Conservation (phyloP, 1,284 basidiomycete species). For the Ganoderma lingzhi region DNA sequence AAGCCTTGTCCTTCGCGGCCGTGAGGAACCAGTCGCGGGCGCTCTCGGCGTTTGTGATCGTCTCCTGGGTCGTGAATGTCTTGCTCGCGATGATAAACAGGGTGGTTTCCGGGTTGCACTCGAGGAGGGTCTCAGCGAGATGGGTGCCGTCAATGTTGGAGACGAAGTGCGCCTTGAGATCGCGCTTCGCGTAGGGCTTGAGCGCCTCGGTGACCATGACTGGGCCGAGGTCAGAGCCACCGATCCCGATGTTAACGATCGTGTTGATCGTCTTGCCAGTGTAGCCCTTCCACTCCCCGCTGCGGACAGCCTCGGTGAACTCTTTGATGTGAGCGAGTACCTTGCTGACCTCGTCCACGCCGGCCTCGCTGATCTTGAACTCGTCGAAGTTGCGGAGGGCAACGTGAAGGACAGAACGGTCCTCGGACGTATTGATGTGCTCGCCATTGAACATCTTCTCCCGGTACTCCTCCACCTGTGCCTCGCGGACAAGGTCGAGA, state of each 20-base stretch:
- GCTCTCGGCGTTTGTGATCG: conserved; percentile 96
- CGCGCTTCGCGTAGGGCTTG: conserved; percentile 92
- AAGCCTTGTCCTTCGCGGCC: conserved; percentile 84
- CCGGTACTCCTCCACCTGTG: conserved; percentile 84
- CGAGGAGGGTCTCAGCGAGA: conserved; percentile 87
- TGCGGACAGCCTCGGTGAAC: conserved; percentile 89
- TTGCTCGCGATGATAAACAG: conserved; percentile 98
- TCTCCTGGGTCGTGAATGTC: conserved; percentile 99
- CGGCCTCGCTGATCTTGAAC: conserved; percentile 81
- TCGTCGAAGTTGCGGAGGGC: conserved; percentile 90
- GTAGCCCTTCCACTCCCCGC: conserved; percentile 95
- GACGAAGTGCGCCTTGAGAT: conserved; percentile 90
- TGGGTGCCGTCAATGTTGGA: conserved; percentile 99
- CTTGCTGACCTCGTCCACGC: conserved; percentile 83
- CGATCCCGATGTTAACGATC: conserved; percentile 99
- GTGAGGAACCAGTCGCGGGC: conserved; percentile 96
- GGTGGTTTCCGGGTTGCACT: conserved; percentile 92
- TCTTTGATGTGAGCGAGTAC: conserved; percentile 93
- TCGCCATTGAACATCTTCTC: conserved; percentile 96
- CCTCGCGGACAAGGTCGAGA: conserved; percentile 86
- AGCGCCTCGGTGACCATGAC: conserved; percentile 99
- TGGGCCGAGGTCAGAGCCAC: conserved; percentile 96
- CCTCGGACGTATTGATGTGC: conserved; percentile 99
- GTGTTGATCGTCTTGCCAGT: conserved; percentile 95
- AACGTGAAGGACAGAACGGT: conserved; percentile 94